Base-by-base conservation (phyloP, 257 asterid genomes). In the Jaltomata sinuosa region DNA sequence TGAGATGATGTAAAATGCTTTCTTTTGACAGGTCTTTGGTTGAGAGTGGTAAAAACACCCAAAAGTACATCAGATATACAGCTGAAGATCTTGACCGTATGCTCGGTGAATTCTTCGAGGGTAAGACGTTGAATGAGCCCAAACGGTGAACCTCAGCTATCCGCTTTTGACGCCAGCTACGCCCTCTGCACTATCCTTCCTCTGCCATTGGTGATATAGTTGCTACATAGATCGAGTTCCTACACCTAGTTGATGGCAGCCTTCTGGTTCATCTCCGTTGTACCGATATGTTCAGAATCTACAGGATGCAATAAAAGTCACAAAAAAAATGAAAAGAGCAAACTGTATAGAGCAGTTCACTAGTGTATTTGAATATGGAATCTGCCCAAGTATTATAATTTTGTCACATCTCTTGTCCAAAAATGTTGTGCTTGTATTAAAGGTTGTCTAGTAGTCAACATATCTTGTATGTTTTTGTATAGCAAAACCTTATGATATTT, bases 21-120 rank as follows among this genome's bases (percentile, higher is more conserved):
- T 9, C 7, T 49, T 76, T 77, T 77, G 10, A 49, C 42, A 97
- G 99, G 91, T 87, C 98, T 80, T 91, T 97, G 93, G 97, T 97
- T 82, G 98, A 95, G 90, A 91, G 84, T 50, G 98, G 96, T 25
- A 97, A 95, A 92, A 95, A 89, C 84, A 94, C 98, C 59, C 99
- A 97, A 91, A 97, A 93, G 88, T 97, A 97, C 89, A 92, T 97
- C 89, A 91, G 98, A 88, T 97, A 91, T 93, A 91, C 93, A 2
- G 96, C 99, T 0, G 99, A 97, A 89, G 99, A 97, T 95, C 99
- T 97, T 29, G 99, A 97, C 72, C 98, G 89, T 47, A 97, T 97
- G 99, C 99, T 97, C 25, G 93, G 98, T 42, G 99, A 97, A 87
- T 97, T 97, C 83, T 97, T 97, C 36, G 99, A 97, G 93, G 99